Evolutionary conservation across 2,329 filamentous ascomycete species (phyloP).

Genomic region (Aurifilum marmelostoma): DNA sequence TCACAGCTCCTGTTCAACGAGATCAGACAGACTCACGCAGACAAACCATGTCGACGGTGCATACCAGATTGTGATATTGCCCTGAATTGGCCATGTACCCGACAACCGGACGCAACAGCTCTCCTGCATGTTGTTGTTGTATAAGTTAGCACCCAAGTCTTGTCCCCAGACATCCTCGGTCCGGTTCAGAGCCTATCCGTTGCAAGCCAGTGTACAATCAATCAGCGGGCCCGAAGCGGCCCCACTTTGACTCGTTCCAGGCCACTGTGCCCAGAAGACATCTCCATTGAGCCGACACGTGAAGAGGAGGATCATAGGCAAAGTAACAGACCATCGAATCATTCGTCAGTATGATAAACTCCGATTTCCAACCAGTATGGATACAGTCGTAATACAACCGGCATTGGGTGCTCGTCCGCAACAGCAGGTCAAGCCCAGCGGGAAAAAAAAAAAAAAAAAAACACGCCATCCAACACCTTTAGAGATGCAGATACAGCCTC

Average conservation of each 20-base stretch:
- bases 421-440: constrained; percentile 6
- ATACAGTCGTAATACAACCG: constrained; percentile 17
- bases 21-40: neutral
- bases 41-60: neutral
- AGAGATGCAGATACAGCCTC: constrained; percentile 11
- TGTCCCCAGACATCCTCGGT: neutral
- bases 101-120: neutral
- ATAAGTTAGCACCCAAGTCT: neutral
- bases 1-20: too few species aligned
- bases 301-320: neutral
- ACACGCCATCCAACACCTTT: constrained; percentile 3
- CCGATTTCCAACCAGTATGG: constrained; percentile 14
- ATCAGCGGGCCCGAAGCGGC: neutral
- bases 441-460: too few species aligned
- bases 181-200: neutral
- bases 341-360: constrained; percentile 18
- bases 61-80: neutral
- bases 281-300: neutral
- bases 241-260: neutral
- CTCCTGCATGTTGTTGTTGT: too few species aligned
- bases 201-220: neutral
- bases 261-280: neutral
- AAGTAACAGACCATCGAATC: neutral
- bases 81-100: neutral
- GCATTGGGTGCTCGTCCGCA: neutral